These are phyloP conservation scores for Geosmithia morbida DNA, from an alignment of 2,329 filamentous ascomycete genomes.

Conservation along the genomic window DNA sequence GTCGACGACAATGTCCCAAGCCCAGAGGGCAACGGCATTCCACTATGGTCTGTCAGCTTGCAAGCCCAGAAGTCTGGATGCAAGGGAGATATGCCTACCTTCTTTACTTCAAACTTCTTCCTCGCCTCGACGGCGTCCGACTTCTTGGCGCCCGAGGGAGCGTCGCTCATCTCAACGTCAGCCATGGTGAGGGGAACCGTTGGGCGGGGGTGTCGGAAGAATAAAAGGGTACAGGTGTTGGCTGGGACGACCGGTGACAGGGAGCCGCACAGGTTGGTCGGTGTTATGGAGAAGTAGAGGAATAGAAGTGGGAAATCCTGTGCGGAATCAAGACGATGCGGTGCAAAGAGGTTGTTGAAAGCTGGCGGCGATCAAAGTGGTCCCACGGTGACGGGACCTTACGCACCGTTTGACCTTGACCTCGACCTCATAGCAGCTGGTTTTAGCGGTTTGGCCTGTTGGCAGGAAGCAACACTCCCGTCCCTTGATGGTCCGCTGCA, in stretches of 20 bases:
- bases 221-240: neutral
- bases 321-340: neutral
- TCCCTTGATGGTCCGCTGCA: neutral
- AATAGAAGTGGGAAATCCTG: neutral
- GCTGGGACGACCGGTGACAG: neutral
- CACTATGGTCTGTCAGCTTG: slow-evolving; percentile 42
- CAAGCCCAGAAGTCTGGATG: neutral
- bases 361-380: neutral
- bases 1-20: slow-evolving; percentile 98
- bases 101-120: slow-evolving; percentile 98
- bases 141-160: slow-evolving; percentile 46
- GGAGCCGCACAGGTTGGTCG: neutral
- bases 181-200: slow-evolving; percentile 45
- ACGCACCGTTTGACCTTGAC: neutral
- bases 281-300: neutral
- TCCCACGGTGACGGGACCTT: neutral
- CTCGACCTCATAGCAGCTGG: neutral
- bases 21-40: slow-evolving; percentile 97
- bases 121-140: slow-evolving; percentile 48
- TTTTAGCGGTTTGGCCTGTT: neutral
- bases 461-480: neutral
- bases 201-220: neutral
- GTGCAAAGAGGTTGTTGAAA: neutral
- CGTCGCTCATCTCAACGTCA: slow-evolving; percentile 94
- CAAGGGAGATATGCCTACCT: slow-evolving; percentile 43